These are phyloP conservation scores for Phytophthora ramorum DNA, from an alignment of 352 stramenopile genomes.

Conservation along the genomic window DNA sequence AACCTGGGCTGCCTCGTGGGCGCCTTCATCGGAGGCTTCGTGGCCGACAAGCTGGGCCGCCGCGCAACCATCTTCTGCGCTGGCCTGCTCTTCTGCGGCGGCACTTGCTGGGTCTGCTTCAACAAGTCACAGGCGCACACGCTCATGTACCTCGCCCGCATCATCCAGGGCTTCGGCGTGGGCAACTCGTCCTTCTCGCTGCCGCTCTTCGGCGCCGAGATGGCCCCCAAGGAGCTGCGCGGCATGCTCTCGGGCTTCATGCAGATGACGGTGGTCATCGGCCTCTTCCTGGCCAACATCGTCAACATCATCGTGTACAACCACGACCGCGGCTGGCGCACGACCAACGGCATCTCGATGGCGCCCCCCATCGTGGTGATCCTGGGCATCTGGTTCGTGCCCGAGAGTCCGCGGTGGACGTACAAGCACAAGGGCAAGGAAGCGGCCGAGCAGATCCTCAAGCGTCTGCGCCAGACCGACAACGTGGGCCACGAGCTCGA, in stretches of 20 bases:
- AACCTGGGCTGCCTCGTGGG: constrained; percentile 32
- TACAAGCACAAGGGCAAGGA: constrained; percentile 11
- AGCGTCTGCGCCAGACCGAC: constrained; percentile 9
- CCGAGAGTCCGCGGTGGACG: constrained; percentile 17
- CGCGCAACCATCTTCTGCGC: constrained; percentile 43
- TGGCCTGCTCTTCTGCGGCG: constrained; percentile 45
- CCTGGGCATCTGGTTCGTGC: constrained; percentile 19
- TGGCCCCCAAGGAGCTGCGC: not conserved
- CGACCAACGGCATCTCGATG: constrained; percentile 19
- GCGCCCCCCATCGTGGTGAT: constrained; percentile 7
- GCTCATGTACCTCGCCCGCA: constrained; percentile 34
- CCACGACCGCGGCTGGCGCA: constrained; percentile 24
- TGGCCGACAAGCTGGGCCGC: constrained; percentile 40
- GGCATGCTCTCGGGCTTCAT: not conserved
- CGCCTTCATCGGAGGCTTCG: constrained; percentile 28
- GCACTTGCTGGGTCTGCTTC: constrained; percentile 41
- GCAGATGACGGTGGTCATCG: constrained; percentile 4
- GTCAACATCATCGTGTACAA: constrained; percentile 29
- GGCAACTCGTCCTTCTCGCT: constrained; percentile 42
- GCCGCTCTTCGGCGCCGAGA: no score
- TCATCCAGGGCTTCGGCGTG: constrained; percentile 45
- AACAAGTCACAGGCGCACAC: constrained; percentile 26
- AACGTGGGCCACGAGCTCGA: constrained; percentile 17
- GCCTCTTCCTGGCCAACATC: constrained; percentile 24
- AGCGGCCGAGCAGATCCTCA: constrained; percentile 10